phyloP scores from a whole-genome alignment of 2,329 filamentous ascomycete species.

The Fusarium citri region DNA sequence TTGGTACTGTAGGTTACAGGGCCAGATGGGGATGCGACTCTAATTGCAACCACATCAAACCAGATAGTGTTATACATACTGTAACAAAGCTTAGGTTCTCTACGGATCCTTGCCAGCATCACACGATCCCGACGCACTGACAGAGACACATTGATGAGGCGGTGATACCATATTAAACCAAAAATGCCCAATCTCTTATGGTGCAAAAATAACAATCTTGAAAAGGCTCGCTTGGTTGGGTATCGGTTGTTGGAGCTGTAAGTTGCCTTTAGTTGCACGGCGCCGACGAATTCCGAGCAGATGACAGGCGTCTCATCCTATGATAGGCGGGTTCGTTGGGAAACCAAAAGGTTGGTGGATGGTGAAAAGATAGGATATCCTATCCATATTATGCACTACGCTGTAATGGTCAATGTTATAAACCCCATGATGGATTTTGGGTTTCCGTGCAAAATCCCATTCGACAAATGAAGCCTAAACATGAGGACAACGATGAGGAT shows the following conservation, averaged over 20 bases:
- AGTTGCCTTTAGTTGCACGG: neutral
- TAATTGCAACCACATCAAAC: conserved; percentile 31
- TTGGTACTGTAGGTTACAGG: conserved; percentile 25
- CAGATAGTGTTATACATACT: conserved; percentile 22
- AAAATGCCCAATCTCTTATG: neutral
- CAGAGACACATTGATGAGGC: neutral
- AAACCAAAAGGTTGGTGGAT: neutral
- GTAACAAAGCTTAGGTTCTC: neutral
- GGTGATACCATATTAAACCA: neutral
- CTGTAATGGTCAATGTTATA: conserved; percentile 22
- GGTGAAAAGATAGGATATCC: conserved; percentile 11
- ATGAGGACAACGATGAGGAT: neutral
- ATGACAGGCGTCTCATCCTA: conserved; percentile 10
- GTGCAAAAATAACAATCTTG: neutral
- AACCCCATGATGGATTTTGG: conserved; percentile 33
- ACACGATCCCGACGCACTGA: conserved; percentile 3
- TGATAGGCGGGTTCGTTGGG: conserved; percentile 14
- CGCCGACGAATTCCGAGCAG: conserved; percentile 14
- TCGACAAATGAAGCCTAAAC: neutral
- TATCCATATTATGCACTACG: conserved; percentile 9
- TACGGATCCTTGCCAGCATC: conserved; percentile 4
- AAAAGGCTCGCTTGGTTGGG: conserved; percentile 11
- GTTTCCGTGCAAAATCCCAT: neutral
- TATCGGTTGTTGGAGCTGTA: conserved; percentile 4
- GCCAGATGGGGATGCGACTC: conserved; percentile 26